These are phyloP conservation scores for Clonostachys rosea DNA, from an alignment of 2,329 filamentous ascomycete genomes.

Conservation along the genomic window DNA sequence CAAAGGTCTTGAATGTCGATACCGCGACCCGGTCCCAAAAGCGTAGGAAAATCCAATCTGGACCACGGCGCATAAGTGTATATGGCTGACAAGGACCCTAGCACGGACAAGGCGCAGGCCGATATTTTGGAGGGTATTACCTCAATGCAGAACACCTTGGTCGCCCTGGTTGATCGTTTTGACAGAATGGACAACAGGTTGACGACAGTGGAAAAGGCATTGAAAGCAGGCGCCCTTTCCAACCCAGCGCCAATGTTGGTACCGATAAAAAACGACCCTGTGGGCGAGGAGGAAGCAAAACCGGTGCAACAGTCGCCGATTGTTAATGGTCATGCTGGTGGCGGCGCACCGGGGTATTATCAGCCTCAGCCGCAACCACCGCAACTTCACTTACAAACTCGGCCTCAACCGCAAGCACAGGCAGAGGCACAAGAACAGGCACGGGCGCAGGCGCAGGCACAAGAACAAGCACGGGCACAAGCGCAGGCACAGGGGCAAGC, in stretches of 20 bases:
- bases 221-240: too few relatives aligned
- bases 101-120: constrained; percentile 54
- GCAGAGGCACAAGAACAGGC: not conserved
- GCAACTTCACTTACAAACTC: not conserved
- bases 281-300: not conserved
- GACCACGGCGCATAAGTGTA: not conserved
- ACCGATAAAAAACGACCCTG: not conserved
- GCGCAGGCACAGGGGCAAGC: not conserved
- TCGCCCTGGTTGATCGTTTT: constrained; percentile 27
- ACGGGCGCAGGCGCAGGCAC: not conserved
- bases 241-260: too few relatives aligned
- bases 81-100: constrained; percentile 15
- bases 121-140: constrained; percentile 55
- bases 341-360: not conserved
- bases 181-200: constrained; percentile 28
- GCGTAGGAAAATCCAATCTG: constrained; percentile 58
- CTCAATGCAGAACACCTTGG: constrained; percentile 30
- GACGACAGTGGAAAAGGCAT: constrained; percentile 23
- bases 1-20: constrained; percentile 78
- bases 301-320: not conserved
- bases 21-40: constrained; percentile 85
- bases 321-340: not conserved
- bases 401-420: not conserved
- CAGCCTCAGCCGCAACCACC: not conserved
- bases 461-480: not conserved